Conservation (phyloP, 1,284 basidiomycete species). For the Thelephora terrestris region DNA sequence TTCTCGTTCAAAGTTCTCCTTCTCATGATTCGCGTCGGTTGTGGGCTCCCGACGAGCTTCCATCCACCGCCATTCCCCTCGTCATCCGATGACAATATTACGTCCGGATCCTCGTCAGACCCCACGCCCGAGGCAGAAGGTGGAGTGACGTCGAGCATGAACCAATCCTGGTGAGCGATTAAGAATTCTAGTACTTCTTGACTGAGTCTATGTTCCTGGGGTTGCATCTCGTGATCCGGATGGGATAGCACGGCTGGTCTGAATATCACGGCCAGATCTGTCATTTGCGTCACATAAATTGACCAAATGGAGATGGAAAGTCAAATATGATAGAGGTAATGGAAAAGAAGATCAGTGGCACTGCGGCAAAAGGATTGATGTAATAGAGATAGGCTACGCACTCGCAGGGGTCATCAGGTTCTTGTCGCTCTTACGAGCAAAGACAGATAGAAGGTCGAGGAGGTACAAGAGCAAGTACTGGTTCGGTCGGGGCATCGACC, state of each 20-base stretch:
- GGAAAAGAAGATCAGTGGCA: too few relatives aligned
- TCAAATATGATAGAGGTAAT: neutral
- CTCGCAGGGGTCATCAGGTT: slow-evolving; percentile 95
- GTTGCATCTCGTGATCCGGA: slow-evolving; percentile 74
- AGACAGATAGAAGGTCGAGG: slow-evolving; percentile 90
- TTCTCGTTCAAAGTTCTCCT: slow-evolving; percentile 48
- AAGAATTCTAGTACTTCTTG: slow-evolving; percentile 92
- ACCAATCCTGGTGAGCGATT: slow-evolving; percentile 83
- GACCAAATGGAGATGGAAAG: neutral
- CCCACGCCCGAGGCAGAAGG: slow-evolving; percentile 34
- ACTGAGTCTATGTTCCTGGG: slow-evolving; percentile 75
- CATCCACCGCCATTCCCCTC: slow-evolving; percentile 36
- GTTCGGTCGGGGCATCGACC: slow-evolving; percentile 77
- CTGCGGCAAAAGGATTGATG: neutral
- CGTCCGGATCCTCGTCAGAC: slow-evolving; percentile 26
- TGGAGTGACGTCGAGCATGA: slow-evolving; percentile 73
- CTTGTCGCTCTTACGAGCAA: slow-evolving; percentile 82
- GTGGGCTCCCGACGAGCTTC: slow-evolving; percentile 21
- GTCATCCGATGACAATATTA: slow-evolving; percentile 36
- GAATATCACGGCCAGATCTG: slow-evolving; percentile 92
- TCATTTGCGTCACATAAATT: neutral
- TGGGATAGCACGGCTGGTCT: slow-evolving; percentile 88
- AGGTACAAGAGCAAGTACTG: slow-evolving; percentile 95
- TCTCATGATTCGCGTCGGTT: slow-evolving; percentile 33
- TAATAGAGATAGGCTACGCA: slow-evolving; percentile 29